phyloP scores from a whole-genome alignment of 2,329 filamentous ascomycete species.

The Thermoascus crustaceus region DNA sequence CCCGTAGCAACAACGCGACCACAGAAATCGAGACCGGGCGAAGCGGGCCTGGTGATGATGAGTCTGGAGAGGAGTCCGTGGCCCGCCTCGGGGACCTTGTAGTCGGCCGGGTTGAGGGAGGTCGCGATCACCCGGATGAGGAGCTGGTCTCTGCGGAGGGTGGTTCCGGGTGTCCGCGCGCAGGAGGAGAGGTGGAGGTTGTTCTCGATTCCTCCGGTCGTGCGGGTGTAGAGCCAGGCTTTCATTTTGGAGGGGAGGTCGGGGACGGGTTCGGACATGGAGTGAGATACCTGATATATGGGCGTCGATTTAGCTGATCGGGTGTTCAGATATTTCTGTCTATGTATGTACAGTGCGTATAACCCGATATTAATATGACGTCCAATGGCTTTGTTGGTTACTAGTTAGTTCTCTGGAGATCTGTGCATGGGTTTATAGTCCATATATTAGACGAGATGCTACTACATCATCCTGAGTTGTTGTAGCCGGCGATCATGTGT shows the following conservation, averaged over 20 bases:
- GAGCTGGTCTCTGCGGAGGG: slow-evolving; percentile 38
- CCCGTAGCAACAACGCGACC: slow-evolving; percentile 37
- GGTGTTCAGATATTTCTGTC: background rate
- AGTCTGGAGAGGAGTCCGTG: slow-evolving; percentile 33
- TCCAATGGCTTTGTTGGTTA: too few species aligned
- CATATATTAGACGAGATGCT: too few species aligned
- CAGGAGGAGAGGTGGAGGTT: slow-evolving; percentile 42
- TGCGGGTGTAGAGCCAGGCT: slow-evolving; percentile 49
- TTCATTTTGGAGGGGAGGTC: slow-evolving; percentile 39
- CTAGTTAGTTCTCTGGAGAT: too few species aligned
- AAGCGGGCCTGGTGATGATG: slow-evolving; percentile 35
- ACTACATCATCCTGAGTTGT: background rate
- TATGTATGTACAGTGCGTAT: too few species aligned
- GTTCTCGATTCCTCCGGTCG: slow-evolving; percentile 44
- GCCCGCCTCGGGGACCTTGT: slow-evolving; percentile 51
- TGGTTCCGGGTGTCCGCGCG: slow-evolving; percentile 33
- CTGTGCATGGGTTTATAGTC: background rate
- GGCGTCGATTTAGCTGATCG: background rate
- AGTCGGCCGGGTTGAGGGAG: slow-evolving; percentile 56
- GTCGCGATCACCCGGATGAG: slow-evolving; percentile 49
- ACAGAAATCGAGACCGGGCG: slow-evolving; percentile 45
- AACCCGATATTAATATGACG: too few species aligned
- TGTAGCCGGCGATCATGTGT: background rate
- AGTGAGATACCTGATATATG: background rate
- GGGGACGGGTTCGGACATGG: background rate